Evolutionary conservation across 1,139 yeast species (phyloP), one percentile per base, ranked within the genome.

Genomic region (Taphrina communis): DNA sequence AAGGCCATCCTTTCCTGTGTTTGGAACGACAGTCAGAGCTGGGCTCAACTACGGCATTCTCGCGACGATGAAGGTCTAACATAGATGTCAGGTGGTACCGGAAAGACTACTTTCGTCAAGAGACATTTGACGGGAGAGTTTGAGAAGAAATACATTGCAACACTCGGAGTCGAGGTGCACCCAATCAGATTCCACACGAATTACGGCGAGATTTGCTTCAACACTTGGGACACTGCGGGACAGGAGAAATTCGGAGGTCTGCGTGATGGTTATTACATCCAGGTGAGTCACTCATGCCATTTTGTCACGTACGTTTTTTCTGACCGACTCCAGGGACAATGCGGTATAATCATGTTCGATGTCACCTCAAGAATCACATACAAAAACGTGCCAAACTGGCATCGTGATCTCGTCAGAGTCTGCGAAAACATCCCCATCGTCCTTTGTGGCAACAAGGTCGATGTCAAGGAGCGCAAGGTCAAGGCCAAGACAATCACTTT

Each of bases 271-370:
- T 94, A 95, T 86, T 94, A 95, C 84, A 94, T 95, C 81, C 93
- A 94, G 66, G 66, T 62, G 31, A 25, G 60, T 35, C 3, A 7
- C 31, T 25, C 31, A 21, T 11, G 6, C 11, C 36, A 11, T 8
- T n/a, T 6, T 2, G 9, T 38, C 31, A 11, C 56, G 36, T 11
- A 12, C 36, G 17, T 21, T 31, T 38, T 12, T 36, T 38, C 44
- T 50, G 14, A 48, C 19, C 2, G 59, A 39, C 12, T n/a, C 38
- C 39, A 62, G 60, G 99, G 99, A 79, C 97, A 95, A 84, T 95
- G 99, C 86, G 99, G 98, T 84, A 94, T 95, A 84, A 95, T 95
- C 82, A 95, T 95, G 99, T 95, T 95, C 80, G 99, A 95, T 83
- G 99, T 95, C 73, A 95, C 99, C 73, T 92, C 98, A 69, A 92